Conservation (phyloP, 1,284 basidiomycete genomes). For the Malassezia nana region DNA sequence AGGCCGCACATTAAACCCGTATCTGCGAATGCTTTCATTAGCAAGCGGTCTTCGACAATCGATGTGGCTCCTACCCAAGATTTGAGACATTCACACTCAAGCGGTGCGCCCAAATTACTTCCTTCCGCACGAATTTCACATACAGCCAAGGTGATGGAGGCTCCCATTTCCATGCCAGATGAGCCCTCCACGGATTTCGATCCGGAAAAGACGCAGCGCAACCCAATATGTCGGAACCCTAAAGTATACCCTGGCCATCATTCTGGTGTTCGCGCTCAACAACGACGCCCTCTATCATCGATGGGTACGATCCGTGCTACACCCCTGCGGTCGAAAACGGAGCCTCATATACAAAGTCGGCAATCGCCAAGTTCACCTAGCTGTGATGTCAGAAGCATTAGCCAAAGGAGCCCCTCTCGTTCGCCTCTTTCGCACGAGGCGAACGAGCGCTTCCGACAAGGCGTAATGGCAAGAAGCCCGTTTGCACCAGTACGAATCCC, state of each 20-base stretch:
- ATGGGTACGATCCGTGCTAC: not conserved
- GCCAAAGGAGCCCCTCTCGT: not conserved
- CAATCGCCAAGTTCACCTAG: not conserved
- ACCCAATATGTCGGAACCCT: not conserved
- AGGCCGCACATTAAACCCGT: not conserved
- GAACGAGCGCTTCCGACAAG: not conserved
- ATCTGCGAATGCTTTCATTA: not conserved
- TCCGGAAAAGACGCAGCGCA: not conserved
- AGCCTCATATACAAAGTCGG: not conserved
- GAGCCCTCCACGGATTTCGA: not conserved
- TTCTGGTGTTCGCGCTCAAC: not conserved
- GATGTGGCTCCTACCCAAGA: not conserved
- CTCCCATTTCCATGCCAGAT: not conserved
- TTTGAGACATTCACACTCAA: not conserved
- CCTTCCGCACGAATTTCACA: not conserved
- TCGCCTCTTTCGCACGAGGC: not conserved
- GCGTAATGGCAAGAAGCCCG: not conserved
- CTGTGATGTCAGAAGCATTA: not conserved
- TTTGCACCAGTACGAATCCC: not conserved
- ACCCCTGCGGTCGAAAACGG: not conserved
- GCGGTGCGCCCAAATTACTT: not conserved
- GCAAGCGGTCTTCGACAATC: not conserved
- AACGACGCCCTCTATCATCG: not conserved
- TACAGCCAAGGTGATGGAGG: not conserved
- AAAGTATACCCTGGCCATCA: not conserved